Base-by-base conservation (phyloP, 2,329 filamentous ascomycete genomes). In the Juglanconis oblonga region DNA sequence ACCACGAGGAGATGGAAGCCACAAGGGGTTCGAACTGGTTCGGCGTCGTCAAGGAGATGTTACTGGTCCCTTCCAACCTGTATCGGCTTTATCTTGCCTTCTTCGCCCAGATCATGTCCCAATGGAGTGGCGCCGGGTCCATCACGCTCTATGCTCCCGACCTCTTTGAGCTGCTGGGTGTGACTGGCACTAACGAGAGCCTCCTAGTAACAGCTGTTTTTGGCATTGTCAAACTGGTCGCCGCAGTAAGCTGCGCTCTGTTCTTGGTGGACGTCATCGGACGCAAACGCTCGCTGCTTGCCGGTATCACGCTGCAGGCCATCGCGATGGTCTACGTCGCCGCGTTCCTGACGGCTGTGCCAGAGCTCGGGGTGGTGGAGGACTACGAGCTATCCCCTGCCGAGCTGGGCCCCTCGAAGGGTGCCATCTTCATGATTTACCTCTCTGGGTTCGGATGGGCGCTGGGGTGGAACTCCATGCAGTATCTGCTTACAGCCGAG, bases 251-350 rank as follows among this genome's bases (percentile, higher is more conserved):
- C 44, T 93, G 89, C 70, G 89, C 90, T 0, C 79, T 92, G 55
- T 91, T 93, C 81, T 81, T 93, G 8, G 89, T 93, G 64, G 90
- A 93, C 66, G 86, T 89, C 57, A 87, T 93, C 64, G 90, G 90
- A 4, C 87, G 90, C 61, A 92, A 92, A 73, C 83, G 85, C 7
- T 79, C 86, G 0, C 78, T 89, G 0, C 77, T 87, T 17, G 71
- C 81, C 0, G 86, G 86, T 2, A 88, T 88, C 65, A 76, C 76
- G 2, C 74, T 87, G 1, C 86, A 89, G 70, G 78, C 79, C 14
- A 70, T 88, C 9, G 67, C 85, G 13, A 87, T 88, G 82, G 64
- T 85, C 64, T 89, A 88, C 69, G 76, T 89, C 11, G 86, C 85
- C 1, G 70, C 73, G 2, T 89, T 87, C 75, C 75, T 88, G 1